These are phyloP conservation scores for Ophiocordyceps camponoti-rufipedis DNA, from an alignment of 2,329 filamentous ascomycete genomes.

Conservation along the genomic window DNA sequence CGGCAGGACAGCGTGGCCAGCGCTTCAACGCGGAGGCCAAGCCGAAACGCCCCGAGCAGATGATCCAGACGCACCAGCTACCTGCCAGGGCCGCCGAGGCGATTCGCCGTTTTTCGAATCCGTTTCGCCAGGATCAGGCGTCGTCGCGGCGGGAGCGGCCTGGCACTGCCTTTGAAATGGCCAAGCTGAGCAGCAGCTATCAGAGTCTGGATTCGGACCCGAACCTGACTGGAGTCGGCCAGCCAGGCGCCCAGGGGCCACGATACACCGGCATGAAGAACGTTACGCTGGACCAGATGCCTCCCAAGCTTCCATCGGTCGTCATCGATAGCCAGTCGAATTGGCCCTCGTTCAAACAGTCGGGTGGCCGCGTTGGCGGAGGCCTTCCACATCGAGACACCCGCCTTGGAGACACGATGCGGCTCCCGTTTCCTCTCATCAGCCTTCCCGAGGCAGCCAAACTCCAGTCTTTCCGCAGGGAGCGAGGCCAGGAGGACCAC, in stretches of 20 bases:
- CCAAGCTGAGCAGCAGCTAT: slow-evolving; percentile 11
- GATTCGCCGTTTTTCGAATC: slow-evolving; percentile 9
- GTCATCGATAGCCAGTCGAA: neutral
- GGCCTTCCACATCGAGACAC: slow-evolving; percentile 7
- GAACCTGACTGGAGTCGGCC: neutral
- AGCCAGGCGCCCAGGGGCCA: neutral
- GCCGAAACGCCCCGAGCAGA: slow-evolving; percentile 3
- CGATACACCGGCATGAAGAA: neutral
- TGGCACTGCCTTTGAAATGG: slow-evolving; percentile 7
- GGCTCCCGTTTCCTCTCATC: slow-evolving; percentile 17
- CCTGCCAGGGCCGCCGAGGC: slow-evolving; percentile 7
- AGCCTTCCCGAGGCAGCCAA: slow-evolving; percentile 18
- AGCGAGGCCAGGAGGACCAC: slow-evolving; percentile 18
- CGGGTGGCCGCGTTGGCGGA: neutral
- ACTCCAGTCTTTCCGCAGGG: slow-evolving; percentile 13
- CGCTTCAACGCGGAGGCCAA: neutral
- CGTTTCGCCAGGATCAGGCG: slow-evolving; percentile 6
- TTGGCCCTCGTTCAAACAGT: neutral
- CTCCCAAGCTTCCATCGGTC: neutral
- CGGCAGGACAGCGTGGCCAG: neutral
- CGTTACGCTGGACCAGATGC: neutral
- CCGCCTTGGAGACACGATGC: slow-evolving; percentile 8
- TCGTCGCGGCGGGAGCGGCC: neutral
- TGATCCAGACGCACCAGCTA: slow-evolving; percentile 6
- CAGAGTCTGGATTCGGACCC: slow-evolving; percentile 13